Percentiles rank a stretch among this genome's conserved stretches.
phyloP scores from a whole-genome alignment of 2,329 filamentous ascomycete genomes.

The Exophiala calicioides region DNA sequence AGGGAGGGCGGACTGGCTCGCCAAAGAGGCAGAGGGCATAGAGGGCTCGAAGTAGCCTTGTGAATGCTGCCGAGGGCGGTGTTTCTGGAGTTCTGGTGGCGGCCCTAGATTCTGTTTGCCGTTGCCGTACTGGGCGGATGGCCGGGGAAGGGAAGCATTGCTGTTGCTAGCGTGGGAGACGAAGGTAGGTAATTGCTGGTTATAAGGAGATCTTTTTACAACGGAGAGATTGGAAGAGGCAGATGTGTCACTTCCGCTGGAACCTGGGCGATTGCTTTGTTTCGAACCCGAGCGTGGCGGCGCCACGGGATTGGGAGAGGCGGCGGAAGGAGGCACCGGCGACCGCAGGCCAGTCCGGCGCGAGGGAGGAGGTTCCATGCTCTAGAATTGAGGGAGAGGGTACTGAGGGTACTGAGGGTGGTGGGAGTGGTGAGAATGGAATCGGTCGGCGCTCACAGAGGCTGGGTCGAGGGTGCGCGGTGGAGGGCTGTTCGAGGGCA shows the following conservation, averaged over 20 bases:
- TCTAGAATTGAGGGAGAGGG: too few relatives aligned
- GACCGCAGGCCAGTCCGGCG: constrained; percentile 29
- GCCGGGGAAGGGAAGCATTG: constrained; percentile 39
- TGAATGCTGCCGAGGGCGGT: constrained; percentile 56
- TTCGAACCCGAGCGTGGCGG: constrained; percentile 27
- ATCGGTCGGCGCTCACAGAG: background rate
- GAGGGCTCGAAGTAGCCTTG: constrained; percentile 70
- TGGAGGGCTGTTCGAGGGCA: constrained; percentile 1
- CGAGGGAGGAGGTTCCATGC: constrained; percentile 20
- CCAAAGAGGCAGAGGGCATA: constrained; percentile 54
- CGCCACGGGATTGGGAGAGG: constrained; percentile 30
- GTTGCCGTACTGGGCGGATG: constrained; percentile 39
- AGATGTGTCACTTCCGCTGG: constrained; percentile 51
- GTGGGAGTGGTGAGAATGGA: background rate
- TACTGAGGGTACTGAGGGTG: too few relatives aligned
- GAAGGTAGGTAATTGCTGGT: constrained; percentile 34
- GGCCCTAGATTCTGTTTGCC: constrained; percentile 34
- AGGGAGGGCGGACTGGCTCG: constrained; percentile 31
- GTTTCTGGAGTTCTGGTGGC: constrained; percentile 41
- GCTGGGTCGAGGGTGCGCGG: background rate
- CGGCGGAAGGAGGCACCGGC: constrained; percentile 27
- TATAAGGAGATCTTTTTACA: constrained; percentile 41
- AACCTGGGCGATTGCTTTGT: constrained; percentile 39
- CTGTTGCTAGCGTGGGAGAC: constrained; percentile 35
- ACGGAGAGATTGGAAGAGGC: constrained; percentile 47